These are phyloP conservation scores for Neonectria magnoliae DNA, from an alignment of 2,329 filamentous ascomycete species.

Conservation along the genomic window DNA sequence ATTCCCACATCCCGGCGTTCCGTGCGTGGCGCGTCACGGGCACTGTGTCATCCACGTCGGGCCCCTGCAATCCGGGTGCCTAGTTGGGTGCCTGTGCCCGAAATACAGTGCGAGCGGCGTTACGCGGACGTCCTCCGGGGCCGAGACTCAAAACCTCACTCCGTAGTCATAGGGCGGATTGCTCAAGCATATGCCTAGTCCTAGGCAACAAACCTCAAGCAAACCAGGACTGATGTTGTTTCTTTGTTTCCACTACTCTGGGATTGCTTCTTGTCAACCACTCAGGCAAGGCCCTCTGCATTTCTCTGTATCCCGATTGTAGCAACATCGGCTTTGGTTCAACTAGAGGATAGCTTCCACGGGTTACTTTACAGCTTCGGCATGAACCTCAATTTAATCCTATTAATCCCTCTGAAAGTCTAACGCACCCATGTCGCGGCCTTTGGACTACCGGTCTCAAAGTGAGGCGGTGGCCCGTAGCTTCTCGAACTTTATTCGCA, in stretches of 20 bases:
- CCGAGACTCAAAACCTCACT: too few species aligned
- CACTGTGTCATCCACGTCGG: not conserved
- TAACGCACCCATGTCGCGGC: not conserved
- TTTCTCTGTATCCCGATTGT: too few species aligned
- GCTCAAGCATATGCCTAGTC: not conserved
- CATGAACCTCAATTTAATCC: not conserved
- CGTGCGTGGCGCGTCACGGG: not conserved
- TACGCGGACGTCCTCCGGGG: not conserved
- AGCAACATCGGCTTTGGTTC: too few species aligned
- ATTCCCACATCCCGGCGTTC: not conserved
- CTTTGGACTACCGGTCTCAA: not conserved
- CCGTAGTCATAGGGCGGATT: not conserved
- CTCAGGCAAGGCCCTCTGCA: not conserved
- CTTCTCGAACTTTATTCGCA: not conserved
- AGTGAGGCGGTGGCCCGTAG: not conserved
- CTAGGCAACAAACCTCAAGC: not conserved
- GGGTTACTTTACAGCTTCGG: not conserved
- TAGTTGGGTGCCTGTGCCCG: not conserved
- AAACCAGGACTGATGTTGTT: not conserved
- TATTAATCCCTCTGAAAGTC: not conserved
- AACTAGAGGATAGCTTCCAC: not conserved
- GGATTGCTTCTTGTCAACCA: not conserved
- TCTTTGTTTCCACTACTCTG: not conserved
- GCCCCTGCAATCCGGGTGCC: not conserved
- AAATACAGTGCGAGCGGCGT: conserved; percentile 8